Percentiles rank a stretch among this genome's conserved stretches.
These are phyloP conservation scores for Ochetophila trinervis DNA, from an alignment of 306 rosid species.

Conservation along the genomic window DNA sequence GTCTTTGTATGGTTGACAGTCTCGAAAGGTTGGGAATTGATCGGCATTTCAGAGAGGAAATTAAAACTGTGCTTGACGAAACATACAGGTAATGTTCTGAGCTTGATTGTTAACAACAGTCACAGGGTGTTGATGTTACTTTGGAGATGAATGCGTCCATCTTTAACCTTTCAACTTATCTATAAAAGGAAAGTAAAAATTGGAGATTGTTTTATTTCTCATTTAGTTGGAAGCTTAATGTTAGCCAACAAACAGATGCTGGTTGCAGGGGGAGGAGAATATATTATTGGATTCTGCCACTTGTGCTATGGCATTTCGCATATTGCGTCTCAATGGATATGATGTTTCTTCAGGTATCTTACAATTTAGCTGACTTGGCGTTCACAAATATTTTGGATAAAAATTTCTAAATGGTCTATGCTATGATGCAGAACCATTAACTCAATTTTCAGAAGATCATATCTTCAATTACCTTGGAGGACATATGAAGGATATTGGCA, in stretches of 20 bases:
- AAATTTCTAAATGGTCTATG: slow-evolving; percentile 4
- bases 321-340: slow-evolving; percentile 60
- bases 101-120: slow-evolving; percentile 18
- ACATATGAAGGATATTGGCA: slow-evolving; percentile 56
- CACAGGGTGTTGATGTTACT: slow-evolving; percentile 3
- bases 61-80: slow-evolving; percentile 62
- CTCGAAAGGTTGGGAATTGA: slow-evolving; percentile 72
- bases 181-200: neutral
- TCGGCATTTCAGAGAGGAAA: slow-evolving; percentile 67
- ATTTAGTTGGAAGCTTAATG: slow-evolving; percentile 2
- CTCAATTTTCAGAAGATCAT: slow-evolving; percentile 53
- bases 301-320: slow-evolving; percentile 77
- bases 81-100: slow-evolving; percentile 53
- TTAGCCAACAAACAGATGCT: slow-evolving; percentile 42
- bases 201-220: slow-evolving; percentile 5
- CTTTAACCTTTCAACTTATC: neutral
- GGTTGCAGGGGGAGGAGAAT: slow-evolving; percentile 63
- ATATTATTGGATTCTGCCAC: slow-evolving; percentile 63
- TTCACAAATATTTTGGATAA: slow-evolving; percentile 2
- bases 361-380: slow-evolving; percentile 20
- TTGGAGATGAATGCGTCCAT: neutral
- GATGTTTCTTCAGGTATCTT: slow-evolving; percentile 62
- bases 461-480: slow-evolving; percentile 66
- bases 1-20: slow-evolving; percentile 63
- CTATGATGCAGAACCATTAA: slow-evolving; percentile 57